These are phyloP conservation scores for Rhinocladiella mackenziei DNA, from an alignment of 2,329 filamentous ascomycete genomes.

Conservation along the genomic window DNA sequence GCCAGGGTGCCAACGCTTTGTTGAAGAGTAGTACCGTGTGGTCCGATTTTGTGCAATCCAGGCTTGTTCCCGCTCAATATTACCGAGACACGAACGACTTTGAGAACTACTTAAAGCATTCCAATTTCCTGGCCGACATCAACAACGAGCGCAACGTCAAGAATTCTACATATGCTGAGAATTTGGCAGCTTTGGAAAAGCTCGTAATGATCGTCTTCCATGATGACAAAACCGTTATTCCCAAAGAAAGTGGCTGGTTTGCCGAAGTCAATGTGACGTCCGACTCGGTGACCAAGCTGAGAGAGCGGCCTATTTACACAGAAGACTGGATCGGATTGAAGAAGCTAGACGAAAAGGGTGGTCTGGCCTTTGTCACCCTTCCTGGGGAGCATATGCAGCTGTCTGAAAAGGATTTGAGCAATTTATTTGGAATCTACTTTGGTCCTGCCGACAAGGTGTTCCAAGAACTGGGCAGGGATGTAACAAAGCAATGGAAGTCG, in stretches of 20 bases:
- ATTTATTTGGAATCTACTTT: constrained; percentile 58
- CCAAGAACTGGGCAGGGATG: not conserved
- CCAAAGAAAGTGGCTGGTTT: constrained; percentile 90
- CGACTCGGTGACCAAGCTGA: constrained; percentile 61
- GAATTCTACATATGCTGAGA: constrained; percentile 68
- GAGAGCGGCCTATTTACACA: constrained; percentile 68
- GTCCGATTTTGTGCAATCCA: constrained; percentile 69
- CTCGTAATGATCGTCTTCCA: constrained; percentile 89
- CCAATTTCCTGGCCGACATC: constrained; percentile 89
- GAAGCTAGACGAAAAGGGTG: constrained; percentile 71
- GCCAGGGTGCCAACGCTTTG: constrained; percentile 72
- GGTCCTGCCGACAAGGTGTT: constrained; percentile 29
- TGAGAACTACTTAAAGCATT: constrained; percentile 69
- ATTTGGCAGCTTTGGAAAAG: constrained; percentile 65
- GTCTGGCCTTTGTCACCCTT: constrained; percentile 67
- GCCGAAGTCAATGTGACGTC: constrained; percentile 71
- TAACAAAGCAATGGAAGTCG: constrained; percentile 3
- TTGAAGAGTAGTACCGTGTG: constrained; percentile 72
- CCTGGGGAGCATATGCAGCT: constrained; percentile 83
- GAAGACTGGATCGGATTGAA: constrained; percentile 93
- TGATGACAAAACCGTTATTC: constrained; percentile 78
- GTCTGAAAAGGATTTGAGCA: constrained; percentile 59
- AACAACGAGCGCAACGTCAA: constrained; percentile 83
- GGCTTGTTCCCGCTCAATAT: constrained; percentile 90
- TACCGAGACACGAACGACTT: constrained; percentile 70